phyloP scores from a whole-genome alignment of 768 basidiomycete genomes.

The Mycena vulgaris region DNA sequence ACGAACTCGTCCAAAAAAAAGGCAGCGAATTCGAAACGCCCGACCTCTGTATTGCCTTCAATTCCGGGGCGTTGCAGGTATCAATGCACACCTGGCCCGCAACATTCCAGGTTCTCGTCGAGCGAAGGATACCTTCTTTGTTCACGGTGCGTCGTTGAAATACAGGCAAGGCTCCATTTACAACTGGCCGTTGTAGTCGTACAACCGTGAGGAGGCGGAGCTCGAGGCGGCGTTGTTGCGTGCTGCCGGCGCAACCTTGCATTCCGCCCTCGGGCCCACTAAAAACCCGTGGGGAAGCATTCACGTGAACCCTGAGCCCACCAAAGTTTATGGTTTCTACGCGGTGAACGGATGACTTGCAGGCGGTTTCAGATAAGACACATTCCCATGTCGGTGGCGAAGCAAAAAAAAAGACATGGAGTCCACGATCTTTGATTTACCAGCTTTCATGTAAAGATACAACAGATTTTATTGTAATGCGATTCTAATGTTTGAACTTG shows the following conservation, averaged over 20 bases:
- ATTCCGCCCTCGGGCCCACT: conserved; percentile 27
- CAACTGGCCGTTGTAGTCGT: conserved; percentile 15
- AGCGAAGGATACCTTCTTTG: conserved; percentile 20
- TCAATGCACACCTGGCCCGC: conserved; percentile 21
- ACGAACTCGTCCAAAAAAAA: conserved; percentile 22
- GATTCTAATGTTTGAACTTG: not conserved
- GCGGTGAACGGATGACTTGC: conserved; percentile 54
- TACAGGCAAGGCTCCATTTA: not conserved
- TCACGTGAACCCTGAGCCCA: conserved; percentile 37
- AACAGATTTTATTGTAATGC: not conserved
- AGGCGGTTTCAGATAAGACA: conserved; percentile 47
- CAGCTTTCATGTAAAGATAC: not conserved
- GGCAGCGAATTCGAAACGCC: conserved; percentile 29
- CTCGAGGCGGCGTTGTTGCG: conserved; percentile 31
- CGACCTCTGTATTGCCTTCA: conserved; percentile 35
- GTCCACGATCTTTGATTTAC: conserved; percentile 5
- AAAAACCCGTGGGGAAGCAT: conserved; percentile 43
- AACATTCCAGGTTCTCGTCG: conserved; percentile 32
- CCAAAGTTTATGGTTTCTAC: conserved; percentile 52
- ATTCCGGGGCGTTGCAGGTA: conserved; percentile 24
- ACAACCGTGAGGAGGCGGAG: conserved; percentile 37
- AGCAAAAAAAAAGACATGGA: conserved; percentile 2
- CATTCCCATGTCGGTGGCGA: conserved; percentile 7
- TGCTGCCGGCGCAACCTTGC: conserved; percentile 30
- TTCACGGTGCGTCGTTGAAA: conserved; percentile 27